Evolutionary conservation across 1,139 yeast genomes (phyloP), one percentile per base, ranked within the genome.

Genomic region (Protomyces arabidopsidicola): DNA sequence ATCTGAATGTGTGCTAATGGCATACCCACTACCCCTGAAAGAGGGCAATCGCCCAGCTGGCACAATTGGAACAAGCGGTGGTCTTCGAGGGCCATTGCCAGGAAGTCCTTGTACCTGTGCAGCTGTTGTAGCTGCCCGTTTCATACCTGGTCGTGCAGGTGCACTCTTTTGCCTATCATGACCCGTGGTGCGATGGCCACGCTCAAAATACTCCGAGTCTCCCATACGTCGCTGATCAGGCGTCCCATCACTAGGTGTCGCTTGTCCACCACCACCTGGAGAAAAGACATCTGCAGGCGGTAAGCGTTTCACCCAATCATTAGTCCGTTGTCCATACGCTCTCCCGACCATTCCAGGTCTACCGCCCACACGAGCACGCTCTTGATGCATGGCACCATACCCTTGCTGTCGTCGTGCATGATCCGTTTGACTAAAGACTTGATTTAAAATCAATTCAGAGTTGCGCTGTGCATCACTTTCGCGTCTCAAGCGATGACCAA

Each of bases 381-480:
- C 48, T n/a, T 18, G 48, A 42, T 42, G 48, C 12, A 45, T 38
- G 8, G 62, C 31, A 10, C 62, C 62, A 53, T 36, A 53, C 20
- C 57, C 57, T 22, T 38, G 57, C 18, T 58, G 52, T 12, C 35
- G 38, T 6, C 56, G 38, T 4, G 52, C 52, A 18, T 45, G 60
- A 12, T 52, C 27, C 2, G 62, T 52, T 10, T 53, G 53, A 24
- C 51, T 53, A 38, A 58, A 58, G 18, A 58, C 62, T 45, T 58
- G 62, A 24, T 58, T 55, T 1, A 58, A 24, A 18, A 58, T 52
- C 16, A 51, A 51, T 2, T 45, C 34, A 24, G 52, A 51, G 31
- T 58, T 58, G 34, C 45, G 53, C 18, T 58, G 56, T 9, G 62
- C 62, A 22, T 58, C 56, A 24, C 56, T 51, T 20, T 58, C 62